Base-by-base conservation (phyloP, 805 yeast species). In the Martiniozyma abietophila region DNA sequence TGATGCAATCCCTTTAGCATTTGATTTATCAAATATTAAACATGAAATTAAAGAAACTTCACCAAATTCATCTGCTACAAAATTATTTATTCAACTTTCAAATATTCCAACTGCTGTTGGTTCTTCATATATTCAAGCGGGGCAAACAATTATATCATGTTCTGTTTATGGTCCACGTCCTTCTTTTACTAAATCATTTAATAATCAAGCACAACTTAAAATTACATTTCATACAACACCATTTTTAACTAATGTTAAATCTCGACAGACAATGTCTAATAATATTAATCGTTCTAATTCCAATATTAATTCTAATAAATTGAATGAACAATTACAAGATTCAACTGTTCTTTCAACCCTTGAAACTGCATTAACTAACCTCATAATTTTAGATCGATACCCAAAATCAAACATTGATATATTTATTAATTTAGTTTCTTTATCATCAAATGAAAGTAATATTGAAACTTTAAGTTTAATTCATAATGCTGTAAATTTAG, bases 91-190 rank as follows among this genome's bases (percentile, higher is more conserved):
- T 22, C 67, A 5, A 59, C 77, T 23, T 67, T 81, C 22, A 67
- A 73, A 22, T 80, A 80, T 48, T 76, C 86, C 35, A 76, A 76
- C 46, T 1, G 43, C 46, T n/a, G 35, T 42, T 48, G 96, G 97
- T 3, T 84, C 95, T 15, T 71, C 94, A 3, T 82, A 80, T 45
- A 50, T 84, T 15, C 96, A 88, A 54, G 60, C 65, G 1, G 81
- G 72, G 21, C 66, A 71, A 18, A 71, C 71, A 18, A 69, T 76
- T 29, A 56, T 85, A 5, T 72, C 77, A 35, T 79, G 80, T 1
- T 68, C 85, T 4, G 76, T 89, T 0, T 82, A 76, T 56, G 97
- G 97, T 0, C 97, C 97, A 4, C 67, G 86, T 44, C 96, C 97
- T 6, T 76, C 50, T 20, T 54, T 54, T 29, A 47, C 50, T 8